Percentiles rank a stretch among this genome's conserved stretches.
Conservation (phyloP, 2,329 filamentous ascomycete species). For the Zalaria obscura region DNA sequence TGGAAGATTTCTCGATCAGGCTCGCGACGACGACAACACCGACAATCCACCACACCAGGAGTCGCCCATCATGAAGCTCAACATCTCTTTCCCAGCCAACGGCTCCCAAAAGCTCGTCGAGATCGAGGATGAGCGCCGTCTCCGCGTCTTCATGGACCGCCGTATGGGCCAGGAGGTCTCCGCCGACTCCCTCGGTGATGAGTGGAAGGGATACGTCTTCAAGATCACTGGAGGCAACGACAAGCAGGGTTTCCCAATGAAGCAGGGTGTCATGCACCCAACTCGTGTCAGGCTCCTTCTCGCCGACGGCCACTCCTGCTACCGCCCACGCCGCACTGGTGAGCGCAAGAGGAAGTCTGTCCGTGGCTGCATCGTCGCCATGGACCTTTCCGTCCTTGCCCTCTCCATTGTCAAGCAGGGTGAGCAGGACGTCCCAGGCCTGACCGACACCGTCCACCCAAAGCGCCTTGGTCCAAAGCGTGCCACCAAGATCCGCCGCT, state of each 20-base stretch:
- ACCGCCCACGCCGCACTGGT: slow-evolving; percentile 91
- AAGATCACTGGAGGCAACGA: slow-evolving; percentile 99
- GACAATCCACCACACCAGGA: too few species aligned
- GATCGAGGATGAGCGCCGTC: slow-evolving; percentile 98
- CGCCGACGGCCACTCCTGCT: slow-evolving; percentile 95
- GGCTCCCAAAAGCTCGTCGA: slow-evolving; percentile 99
- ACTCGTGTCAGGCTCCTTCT: slow-evolving; percentile 97
- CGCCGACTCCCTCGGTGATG: slow-evolving; percentile 89
- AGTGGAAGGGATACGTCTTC: slow-evolving; percentile 99
- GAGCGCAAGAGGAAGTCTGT: slow-evolving; percentile 99
- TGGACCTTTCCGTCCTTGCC: slow-evolving; percentile 88
- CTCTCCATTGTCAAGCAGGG: slow-evolving; percentile 97
- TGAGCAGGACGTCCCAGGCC: slow-evolving; percentile 80
- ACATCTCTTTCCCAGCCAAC: slow-evolving; percentile 89
- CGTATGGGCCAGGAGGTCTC: slow-evolving; percentile 88
- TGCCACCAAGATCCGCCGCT: slow-evolving; percentile 98
- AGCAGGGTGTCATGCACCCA: slow-evolving; percentile 99
- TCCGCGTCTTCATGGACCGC: slow-evolving; percentile 98
- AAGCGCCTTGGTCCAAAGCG: slow-evolving; percentile 99
- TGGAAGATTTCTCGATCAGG: neutral
- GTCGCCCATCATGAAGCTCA: slow-evolving; percentile 49
- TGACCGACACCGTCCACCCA: slow-evolving; percentile 96
- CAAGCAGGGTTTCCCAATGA: slow-evolving; percentile 99
- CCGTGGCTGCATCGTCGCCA: slow-evolving; percentile 95
- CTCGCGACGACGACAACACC: slow-evolving; percentile 23